These are phyloP conservation scores for Clonostachys chloroleuca DNA, from an alignment of 2,329 filamentous ascomycete species.

Conservation along the genomic window DNA sequence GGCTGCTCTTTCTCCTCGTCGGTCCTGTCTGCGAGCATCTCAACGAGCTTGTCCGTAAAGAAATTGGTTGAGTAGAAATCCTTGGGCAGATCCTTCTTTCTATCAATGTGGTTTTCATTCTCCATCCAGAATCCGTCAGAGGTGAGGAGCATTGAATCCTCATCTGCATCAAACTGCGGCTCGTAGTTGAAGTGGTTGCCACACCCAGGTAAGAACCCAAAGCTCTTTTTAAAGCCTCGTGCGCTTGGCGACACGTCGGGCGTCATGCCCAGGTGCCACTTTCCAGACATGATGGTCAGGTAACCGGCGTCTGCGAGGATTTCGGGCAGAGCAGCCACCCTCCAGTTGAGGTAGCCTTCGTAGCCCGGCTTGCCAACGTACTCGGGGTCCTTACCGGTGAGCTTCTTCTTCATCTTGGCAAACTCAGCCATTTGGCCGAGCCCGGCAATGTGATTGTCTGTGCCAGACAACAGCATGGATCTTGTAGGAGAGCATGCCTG, in stretches of 20 bases:
- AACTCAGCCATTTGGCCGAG: constrained; percentile 6
- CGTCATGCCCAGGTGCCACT: constrained; percentile 43
- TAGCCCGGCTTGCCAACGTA: constrained; percentile 1
- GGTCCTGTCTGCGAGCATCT: constrained; percentile 25
- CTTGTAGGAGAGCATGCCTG: constrained; percentile 58
- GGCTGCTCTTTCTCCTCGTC: constrained; percentile 15
- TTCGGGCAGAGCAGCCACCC: constrained; percentile 48
- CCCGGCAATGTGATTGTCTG: constrained; percentile 45
- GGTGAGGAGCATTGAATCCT: constrained; percentile 13
- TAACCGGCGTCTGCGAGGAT: constrained; percentile 52
- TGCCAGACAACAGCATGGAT: constrained; percentile 36
- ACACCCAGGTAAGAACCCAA: constrained; percentile 57
- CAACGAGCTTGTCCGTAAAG: constrained; percentile 36
- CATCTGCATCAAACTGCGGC: constrained; percentile 17
- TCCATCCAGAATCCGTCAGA: constrained; percentile 17
- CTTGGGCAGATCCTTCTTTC: constrained; percentile 27
- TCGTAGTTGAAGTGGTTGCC: constrained; percentile 39
- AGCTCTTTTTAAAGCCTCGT: constrained; percentile 53
- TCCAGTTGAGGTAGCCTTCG: constrained; percentile 53
- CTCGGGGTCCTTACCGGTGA: too few species aligned
- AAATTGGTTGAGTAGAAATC: constrained; percentile 40
- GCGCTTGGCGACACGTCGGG: constrained; percentile 12
- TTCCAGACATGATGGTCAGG: constrained; percentile 51
- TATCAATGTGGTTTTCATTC: neutral
- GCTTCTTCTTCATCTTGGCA: neutral